Evolutionary conservation across 805 yeast species (phyloP).

Genomic region (Nakazawaea ambrosiae): DNA sequence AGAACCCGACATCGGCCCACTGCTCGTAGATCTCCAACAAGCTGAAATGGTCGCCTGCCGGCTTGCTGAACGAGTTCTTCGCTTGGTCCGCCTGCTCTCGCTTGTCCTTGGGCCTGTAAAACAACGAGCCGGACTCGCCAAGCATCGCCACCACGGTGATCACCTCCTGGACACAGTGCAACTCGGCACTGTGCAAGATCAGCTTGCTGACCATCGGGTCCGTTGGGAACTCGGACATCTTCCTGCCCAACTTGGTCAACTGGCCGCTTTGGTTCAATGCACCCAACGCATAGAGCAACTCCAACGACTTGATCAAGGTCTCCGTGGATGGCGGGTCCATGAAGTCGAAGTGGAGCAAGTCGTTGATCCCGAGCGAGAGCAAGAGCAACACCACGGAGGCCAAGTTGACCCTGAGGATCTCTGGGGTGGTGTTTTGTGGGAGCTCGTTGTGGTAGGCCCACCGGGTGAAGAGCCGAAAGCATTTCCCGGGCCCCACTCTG

Average conservation of each 20-base stretch:
- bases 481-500: conserved; percentile 94
- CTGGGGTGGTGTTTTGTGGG: conserved; percentile 79
- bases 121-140: conserved; percentile 67
- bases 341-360: conserved; percentile 77
- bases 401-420: conserved; percentile 80
- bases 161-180: conserved; percentile 60
- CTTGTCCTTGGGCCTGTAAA: conserved; percentile 63
- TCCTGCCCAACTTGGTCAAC: conserved; percentile 68
- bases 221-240: conserved; percentile 88
- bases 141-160: conserved; percentile 77
- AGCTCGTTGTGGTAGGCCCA: conserved; percentile 74
- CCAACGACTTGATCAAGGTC: conserved; percentile 67
- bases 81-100: conserved; percentile 60
- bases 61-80: conserved; percentile 45
- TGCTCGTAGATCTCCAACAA: conserved; percentile 68
- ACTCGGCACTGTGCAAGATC: conserved; percentile 53
- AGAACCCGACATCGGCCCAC: conserved; percentile 64
- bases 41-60: conserved; percentile 75
- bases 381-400: conserved; percentile 69
- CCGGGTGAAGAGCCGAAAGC: conserved; percentile 84
- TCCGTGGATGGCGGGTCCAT: conserved; percentile 83
- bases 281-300: conserved; percentile 77
- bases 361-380: conserved; percentile 79
- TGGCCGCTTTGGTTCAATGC: conserved; percentile 78
- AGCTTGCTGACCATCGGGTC: conserved; percentile 86